Base-by-base conservation (phyloP, 1,284 basidiomycete species). In the Kwoniella shivajii region DNA sequence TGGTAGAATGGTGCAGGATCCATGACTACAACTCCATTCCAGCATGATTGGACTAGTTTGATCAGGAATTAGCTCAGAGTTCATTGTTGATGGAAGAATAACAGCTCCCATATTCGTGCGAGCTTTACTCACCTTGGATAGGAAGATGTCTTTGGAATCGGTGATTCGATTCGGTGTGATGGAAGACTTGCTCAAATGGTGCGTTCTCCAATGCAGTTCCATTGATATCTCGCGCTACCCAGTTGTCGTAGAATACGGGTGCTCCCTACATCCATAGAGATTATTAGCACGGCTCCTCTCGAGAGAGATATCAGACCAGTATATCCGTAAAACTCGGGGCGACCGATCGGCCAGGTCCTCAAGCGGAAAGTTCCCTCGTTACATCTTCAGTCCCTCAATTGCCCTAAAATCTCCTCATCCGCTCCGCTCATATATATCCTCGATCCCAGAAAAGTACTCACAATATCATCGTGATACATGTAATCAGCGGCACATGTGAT, bases 401-500 rank as follows among this genome's bases (percentile, higher is more conserved):
- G n/a, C n/a, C n/a, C n/a, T n/a, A n/a, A n/a, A n/a, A n/a, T n/a
- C n/a, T n/a, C n/a, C n/a, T n/a, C n/a, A n/a, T n/a, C n/a, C n/a
- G n/a, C n/a, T n/a, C n/a, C n/a, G n/a, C n/a, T n/a, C n/a, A n/a
- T n/a, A n/a, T n/a, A n/a, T n/a, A n/a, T n/a, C n/a, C n/a, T n/a
- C n/a, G n/a, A n/a, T n/a, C n/a, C n/a, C n/a, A n/a, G n/a, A n/a
- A n/a, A n/a, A n/a, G n/a, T n/a, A 81, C 84, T 66, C 64, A 86
- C 88, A 60, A 96, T 89, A 56, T 95, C 92, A 44, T 92, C 86
- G 79, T 96, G 93, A 80, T 91, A 97, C 90, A 96, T 96, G 80
- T 96, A 96, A 77, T 97, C 93, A 1, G 92, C 87, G 0, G 93
- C 93, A 72, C 93, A 96, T 18, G 93, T 96, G 73, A 96, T 93